Evolutionary conservation across 768 basidiomycete species (phyloP), one percentile per base, ranked within the genome.

Genomic region (Termitomyces sp.): DNA sequence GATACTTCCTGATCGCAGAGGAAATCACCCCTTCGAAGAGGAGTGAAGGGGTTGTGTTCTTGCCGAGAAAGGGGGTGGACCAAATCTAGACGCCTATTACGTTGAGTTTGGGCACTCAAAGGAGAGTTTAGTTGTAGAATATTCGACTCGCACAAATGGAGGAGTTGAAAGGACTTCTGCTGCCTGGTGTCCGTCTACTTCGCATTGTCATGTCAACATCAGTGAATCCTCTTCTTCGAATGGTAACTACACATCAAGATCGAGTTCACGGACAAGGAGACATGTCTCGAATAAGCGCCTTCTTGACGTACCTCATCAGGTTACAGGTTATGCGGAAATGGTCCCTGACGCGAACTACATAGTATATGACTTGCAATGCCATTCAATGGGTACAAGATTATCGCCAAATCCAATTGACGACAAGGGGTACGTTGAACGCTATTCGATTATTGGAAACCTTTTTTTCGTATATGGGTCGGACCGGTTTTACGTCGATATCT

Each of bases 81-180:
- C 52, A 46, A 57, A 63, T 63, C 62, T 47, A 57, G 60, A 56
- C 58, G 23, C 64, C 60, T 55, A 66, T 69, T 67, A 67, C 66
- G 66, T 69, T 60, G 53, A 43, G 17, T 51, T 46, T 37, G 38
- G 52, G 38, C 9, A 14, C 33, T 44, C 12, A n/a, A 26, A 55
- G 40, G 55, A 54, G 46, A 48, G 51, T 19, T 53, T 51, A 41
- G 53, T 43, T 54, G 46, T 40, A 59, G 55, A 49, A 35, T 6
- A 17, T 44, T 44, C 28, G 55, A 48, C 44, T 30, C 51, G 42
- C 56, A 62, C 62, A 62, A 59, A 65, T 60, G 64, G 64, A 63
- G 64, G 62, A 63, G 47, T 7, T 31, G 17, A n/a, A 43, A 26
- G 37, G 53, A 54, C 57, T 53, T 53, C 49, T 45, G 48, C 41